Conservation (phyloP, 805 yeast genomes). For the Hanseniaspora lindneri region DNA sequence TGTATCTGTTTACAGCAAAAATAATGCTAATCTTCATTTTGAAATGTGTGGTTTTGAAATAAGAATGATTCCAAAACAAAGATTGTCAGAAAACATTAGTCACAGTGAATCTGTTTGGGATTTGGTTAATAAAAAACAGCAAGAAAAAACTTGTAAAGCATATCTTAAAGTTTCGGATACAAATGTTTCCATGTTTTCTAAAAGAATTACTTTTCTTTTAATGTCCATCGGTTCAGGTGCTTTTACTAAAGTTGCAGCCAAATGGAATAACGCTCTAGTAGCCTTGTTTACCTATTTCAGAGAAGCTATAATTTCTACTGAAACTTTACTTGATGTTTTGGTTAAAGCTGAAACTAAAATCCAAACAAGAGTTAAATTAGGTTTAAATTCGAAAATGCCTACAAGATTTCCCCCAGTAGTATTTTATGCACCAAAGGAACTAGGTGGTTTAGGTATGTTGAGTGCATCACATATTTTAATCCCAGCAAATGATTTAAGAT, state of each 20-base stretch:
- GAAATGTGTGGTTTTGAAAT: constrained; percentile 94
- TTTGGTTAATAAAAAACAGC: constrained; percentile 52
- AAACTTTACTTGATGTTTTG: constrained; percentile 58
- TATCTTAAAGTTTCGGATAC: constrained; percentile 69
- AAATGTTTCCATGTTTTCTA: constrained; percentile 68
- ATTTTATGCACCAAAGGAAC: constrained; percentile 90
- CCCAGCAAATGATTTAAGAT: constrained; percentile 81
- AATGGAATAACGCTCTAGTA: constrained; percentile 89
- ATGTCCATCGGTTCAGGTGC: constrained; percentile 96
- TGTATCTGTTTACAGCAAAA: constrained; percentile 80
- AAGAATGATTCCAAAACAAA: constrained; percentile 63
- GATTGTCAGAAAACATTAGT: constrained; percentile 43
- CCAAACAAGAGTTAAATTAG: constrained; percentile 88
- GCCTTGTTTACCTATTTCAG: constrained; percentile 80
- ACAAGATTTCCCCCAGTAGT: constrained; percentile 98
- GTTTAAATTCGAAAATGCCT: constrained; percentile 96
- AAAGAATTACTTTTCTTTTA: constrained; percentile 73
- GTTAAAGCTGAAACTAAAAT: constrained; percentile 88
- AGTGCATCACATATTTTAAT: constrained; percentile 93
- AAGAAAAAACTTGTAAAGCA: constrained; percentile 82
- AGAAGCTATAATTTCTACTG: constrained; percentile 84
- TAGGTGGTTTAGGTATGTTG: constrained; percentile 96
- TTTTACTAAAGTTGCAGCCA: constrained; percentile 82
- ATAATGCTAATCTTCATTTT: constrained; percentile 78
- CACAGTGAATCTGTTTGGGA: constrained; percentile 88